phyloP scores from a whole-genome alignment of 495 filamentous ascomycete species.

The Amniculicola lignicola region DNA sequence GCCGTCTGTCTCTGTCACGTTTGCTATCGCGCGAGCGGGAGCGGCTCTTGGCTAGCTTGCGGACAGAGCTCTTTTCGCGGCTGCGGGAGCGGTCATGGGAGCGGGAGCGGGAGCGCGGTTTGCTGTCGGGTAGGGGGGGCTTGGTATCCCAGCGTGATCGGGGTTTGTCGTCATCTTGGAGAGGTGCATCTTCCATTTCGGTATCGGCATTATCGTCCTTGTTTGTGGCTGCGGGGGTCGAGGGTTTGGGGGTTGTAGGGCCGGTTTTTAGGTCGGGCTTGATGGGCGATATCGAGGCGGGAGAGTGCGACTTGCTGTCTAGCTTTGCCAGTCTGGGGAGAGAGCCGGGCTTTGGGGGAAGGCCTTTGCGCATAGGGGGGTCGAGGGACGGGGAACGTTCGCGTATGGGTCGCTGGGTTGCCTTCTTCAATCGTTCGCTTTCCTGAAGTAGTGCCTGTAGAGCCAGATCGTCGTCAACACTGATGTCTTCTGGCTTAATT shows the following conservation, averaged over 20 bases:
- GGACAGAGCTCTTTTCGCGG: constrained; percentile 6
- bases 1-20: constrained; percentile 30
- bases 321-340: constrained; percentile 30
- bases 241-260: constrained; percentile 6
- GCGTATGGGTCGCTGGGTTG: constrained; percentile 55
- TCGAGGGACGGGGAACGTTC: constrained; percentile 51
- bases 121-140: constrained; percentile 1
- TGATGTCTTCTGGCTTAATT: constrained; percentile 48
- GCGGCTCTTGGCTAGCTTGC: constrained; percentile 31
- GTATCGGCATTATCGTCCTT: constrained; percentile 6
- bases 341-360: constrained; percentile 33
- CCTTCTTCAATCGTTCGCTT: constrained; percentile 59
- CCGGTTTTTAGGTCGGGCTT: constrained; percentile 26
- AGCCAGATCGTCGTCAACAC: constrained; percentile 57
- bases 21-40: constrained; percentile 46
- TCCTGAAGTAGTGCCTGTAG: constrained; percentile 57
- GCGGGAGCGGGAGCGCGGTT: not conserved
- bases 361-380: constrained; percentile 43
- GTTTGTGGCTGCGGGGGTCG: not conserved
- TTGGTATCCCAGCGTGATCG: constrained; percentile 18
- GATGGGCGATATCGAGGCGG: constrained; percentile 10
- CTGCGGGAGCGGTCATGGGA: constrained; percentile 27
- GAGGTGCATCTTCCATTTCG: constrained; percentile 19
- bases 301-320: constrained; percentile 21
- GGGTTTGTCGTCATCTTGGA: not conserved